Percentiles rank a stretch among this genome's conserved stretches.
Conservation (phyloP, 1,284 basidiomycete species). For the Ganoderma multipileum region DNA sequence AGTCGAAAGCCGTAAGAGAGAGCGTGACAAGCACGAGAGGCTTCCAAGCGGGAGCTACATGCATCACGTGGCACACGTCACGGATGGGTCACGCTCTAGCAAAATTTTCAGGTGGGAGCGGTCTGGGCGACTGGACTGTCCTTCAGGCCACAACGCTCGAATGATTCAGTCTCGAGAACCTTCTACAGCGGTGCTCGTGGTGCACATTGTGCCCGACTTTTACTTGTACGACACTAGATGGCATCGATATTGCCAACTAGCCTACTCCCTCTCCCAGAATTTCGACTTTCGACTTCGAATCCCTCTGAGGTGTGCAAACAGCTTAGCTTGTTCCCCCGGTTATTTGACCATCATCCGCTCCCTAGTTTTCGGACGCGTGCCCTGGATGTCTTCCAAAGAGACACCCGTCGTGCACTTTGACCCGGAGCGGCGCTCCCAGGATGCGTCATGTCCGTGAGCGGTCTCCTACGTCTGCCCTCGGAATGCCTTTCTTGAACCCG, state of each 20-base stretch:
- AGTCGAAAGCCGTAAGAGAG: not conserved
- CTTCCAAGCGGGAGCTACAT: not conserved
- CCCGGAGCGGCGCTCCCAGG: not conserved
- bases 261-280: not conserved
- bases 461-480: not conserved
- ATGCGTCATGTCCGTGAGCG: conserved; percentile 3
- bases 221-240: not conserved
- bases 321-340: not conserved
- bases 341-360: conserved; percentile 1
- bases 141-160: conserved; percentile 1
- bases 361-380: not conserved
- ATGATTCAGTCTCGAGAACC: conserved; percentile 1
- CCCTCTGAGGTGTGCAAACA: not conserved
- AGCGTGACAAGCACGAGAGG: not conserved
- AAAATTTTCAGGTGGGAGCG: not conserved
- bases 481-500: not conserved
- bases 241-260: not conserved
- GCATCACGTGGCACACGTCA: not conserved
- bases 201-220: not conserved
- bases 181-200: not conserved
- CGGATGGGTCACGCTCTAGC: not conserved
- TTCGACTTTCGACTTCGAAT: not conserved
- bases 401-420: not conserved
- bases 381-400: not conserved
- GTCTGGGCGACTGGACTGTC: not conserved